Percentiles rank a stretch among this genome's conserved stretches.
These are phyloP conservation scores for Penicillium sp. DNA, from an alignment of 2,329 filamentous ascomycete genomes.

Conservation along the genomic window DNA sequence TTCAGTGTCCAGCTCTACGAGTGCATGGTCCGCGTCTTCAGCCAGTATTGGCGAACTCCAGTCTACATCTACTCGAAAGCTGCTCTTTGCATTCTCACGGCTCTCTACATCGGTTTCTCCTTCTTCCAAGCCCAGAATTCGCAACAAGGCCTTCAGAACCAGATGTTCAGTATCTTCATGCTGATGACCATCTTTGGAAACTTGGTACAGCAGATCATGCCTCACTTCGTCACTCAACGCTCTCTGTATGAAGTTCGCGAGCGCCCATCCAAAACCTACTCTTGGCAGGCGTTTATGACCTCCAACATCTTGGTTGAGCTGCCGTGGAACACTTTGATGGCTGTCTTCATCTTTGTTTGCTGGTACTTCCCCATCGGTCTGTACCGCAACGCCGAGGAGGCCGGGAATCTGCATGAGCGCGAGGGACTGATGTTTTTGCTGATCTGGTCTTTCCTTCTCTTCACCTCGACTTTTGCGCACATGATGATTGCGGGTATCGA, in stretches of 20 bases:
- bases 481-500: slow-evolving; percentile 67
- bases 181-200: slow-evolving; percentile 71
- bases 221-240: slow-evolving; percentile 53
- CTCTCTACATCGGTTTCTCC: slow-evolving; percentile 77
- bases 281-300: slow-evolving; percentile 66
- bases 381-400: slow-evolving; percentile 38
- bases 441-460: slow-evolving; percentile 62
- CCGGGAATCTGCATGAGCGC: slow-evolving; percentile 43
- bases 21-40: slow-evolving; percentile 69
- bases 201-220: slow-evolving; percentile 50
- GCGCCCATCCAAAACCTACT: slow-evolving; percentile 63
- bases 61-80: slow-evolving; percentile 83
- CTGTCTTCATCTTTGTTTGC: slow-evolving; percentile 56
- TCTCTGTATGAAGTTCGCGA: slow-evolving; percentile 57
- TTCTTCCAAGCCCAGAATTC: slow-evolving; percentile 71
- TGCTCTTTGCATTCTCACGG: slow-evolving; percentile 57
- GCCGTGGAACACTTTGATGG: slow-evolving; percentile 59
- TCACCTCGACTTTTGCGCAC: slow-evolving; percentile 65
- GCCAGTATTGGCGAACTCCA: slow-evolving; percentile 88
- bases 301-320: slow-evolving; percentile 68
- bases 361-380: slow-evolving; percentile 62
- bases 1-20: slow-evolving; percentile 62
- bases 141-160: slow-evolving; percentile 77
- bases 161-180: slow-evolving; percentile 89
- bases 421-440: slow-evolving; percentile 62